phyloP scores from a whole-genome alignment of 2,329 filamentous ascomycete genomes.

The Sclerotinia sclerotiorum region DNA sequence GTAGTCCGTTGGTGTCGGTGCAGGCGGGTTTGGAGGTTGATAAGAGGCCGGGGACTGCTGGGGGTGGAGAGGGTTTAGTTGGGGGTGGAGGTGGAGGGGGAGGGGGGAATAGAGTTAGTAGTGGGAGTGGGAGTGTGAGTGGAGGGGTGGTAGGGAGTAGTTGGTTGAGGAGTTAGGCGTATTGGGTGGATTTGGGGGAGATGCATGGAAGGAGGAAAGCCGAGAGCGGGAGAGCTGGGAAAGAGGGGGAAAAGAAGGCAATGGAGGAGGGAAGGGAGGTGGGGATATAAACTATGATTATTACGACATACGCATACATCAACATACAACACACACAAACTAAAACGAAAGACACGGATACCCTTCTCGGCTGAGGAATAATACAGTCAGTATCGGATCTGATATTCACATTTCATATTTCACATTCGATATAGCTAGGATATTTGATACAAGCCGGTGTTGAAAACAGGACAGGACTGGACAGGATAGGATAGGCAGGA shows the following conservation, averaged over 20 bases:
- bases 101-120: conserved; percentile 39
- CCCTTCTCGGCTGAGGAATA: neutral
- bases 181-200: too few species aligned
- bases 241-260: too few species aligned
- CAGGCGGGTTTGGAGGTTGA: conserved; percentile 8
- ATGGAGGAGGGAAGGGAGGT: too few species aligned
- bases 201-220: too few species aligned
- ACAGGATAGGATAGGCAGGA: too few species aligned
- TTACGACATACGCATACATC: neutral
- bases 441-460: neutral
- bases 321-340: neutral
- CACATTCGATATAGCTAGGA: neutral
- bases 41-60: conserved; percentile 40
- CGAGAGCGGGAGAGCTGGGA: neutral
- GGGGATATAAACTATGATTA: neutral
- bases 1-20: neutral
- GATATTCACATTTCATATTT: too few species aligned
- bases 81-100: conserved; percentile 50
- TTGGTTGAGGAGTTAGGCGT: conserved; percentile 54
- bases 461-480: too few species aligned
- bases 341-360: neutral
- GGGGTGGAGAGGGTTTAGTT: conserved; percentile 58
- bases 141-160: conserved; percentile 36
- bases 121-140: conserved; percentile 53
- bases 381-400: too few species aligned